These are phyloP conservation scores for Blepharisma undulans DNA, from an alignment of 169 alveolate genomes.

Conservation along the genomic window DNA sequence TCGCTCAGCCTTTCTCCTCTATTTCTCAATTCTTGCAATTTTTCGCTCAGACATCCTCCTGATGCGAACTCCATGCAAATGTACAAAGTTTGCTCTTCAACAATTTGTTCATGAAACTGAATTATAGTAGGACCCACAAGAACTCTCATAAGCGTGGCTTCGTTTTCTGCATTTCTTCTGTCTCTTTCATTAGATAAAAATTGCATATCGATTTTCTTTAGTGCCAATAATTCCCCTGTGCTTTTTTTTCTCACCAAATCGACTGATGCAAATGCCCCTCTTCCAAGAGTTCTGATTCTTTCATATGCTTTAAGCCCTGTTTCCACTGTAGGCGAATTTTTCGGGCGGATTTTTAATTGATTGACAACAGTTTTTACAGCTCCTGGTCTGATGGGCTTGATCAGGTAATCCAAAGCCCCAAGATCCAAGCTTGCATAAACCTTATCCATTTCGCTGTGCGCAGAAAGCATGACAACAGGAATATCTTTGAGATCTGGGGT, in stretches of 20 bases:
- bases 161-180: conserved; percentile 65
- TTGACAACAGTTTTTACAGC: conserved; percentile 48
- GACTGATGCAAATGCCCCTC: conserved; percentile 80
- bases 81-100: conserved; percentile 68
- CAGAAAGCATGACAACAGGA: conserved; percentile 82
- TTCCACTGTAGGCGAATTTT: not conserved
- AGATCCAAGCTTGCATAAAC: conserved; percentile 60
- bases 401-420: conserved; percentile 79
- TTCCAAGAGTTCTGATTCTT: conserved; percentile 51
- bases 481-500: conserved; percentile 58
- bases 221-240: conserved; percentile 61
- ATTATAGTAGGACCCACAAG: conserved; percentile 78
- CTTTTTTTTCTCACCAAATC: conserved; percentile 62
- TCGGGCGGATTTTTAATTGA: conserved; percentile 13
- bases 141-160: conserved; percentile 66
- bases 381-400: conserved; percentile 74
- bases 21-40: conserved; percentile 44
- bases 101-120: conserved; percentile 76
- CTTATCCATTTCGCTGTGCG: conserved; percentile 62
- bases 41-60: conserved; percentile 76
- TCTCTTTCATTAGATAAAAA: conserved; percentile 62
- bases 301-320: conserved; percentile 46
- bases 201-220: conserved; percentile 53
- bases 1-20: conserved; percentile 53
- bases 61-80: conserved; percentile 87